phyloP scores from a whole-genome alignment of 75 land plant species.

The Isoetes taiwanensis region DNA sequence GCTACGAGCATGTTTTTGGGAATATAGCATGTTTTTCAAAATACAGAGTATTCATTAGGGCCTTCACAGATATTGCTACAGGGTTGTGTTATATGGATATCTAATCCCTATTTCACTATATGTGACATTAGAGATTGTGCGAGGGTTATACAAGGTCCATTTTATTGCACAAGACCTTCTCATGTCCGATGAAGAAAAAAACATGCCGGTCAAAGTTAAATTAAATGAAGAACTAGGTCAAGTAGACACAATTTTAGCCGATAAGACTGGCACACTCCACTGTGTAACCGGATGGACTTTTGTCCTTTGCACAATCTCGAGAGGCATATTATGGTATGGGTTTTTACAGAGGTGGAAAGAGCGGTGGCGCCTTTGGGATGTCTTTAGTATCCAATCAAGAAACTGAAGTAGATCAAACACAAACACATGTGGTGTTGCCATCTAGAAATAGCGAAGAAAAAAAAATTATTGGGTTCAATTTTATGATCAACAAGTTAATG shows the following conservation, averaged over 20 bases:
- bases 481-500: background rate
- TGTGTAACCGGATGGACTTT: conserved; percentile 1
- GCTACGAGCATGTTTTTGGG: background rate
- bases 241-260: background rate
- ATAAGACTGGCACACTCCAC: background rate
- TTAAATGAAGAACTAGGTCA: conserved; percentile 6
- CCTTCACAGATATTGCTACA: no score
- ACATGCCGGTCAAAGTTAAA: background rate
- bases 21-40: no score
- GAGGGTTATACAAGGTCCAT: background rate
- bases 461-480: conserved; percentile 10
- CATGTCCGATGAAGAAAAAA: background rate
- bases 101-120: background rate
- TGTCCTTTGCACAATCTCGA: background rate
- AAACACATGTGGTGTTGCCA: background rate
- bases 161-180: background rate
- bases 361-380: background rate
- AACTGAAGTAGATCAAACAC: background rate
- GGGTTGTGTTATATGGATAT: conserved; percentile 2
- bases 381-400: background rate
- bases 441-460: no score
- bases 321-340: background rate
- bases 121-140: background rate
- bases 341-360: background rate
- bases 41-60: background rate